phyloP scores from a whole-genome alignment of 1,284 basidiomycete species.

The Ustilago xerochloae region DNA sequence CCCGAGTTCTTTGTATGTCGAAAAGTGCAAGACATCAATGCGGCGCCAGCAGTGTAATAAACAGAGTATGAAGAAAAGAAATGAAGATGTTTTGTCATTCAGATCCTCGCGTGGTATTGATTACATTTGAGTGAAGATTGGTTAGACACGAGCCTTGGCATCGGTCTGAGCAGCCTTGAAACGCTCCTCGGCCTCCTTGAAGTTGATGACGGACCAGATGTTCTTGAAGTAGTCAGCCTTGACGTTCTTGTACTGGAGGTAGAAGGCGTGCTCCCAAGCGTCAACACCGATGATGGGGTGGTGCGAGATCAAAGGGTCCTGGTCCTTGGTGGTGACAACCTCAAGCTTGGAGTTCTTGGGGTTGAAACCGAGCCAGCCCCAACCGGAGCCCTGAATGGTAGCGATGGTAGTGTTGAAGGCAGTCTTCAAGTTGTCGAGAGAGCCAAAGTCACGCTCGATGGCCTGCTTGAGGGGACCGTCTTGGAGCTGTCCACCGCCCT shows the following conservation, averaged over 20 bases:
- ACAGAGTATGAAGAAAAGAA: neutral
- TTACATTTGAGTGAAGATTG: conserved; percentile 7
- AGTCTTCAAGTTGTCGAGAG: conserved; percentile 80
- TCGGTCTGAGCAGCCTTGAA: conserved; percentile 61
- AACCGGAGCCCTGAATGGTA: conserved; percentile 94
- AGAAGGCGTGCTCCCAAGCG: conserved; percentile 86
- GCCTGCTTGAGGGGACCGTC: conserved; percentile 80
- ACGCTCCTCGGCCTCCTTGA: conserved; percentile 67
- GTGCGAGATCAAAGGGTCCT: conserved; percentile 90
- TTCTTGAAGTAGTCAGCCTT: conserved; percentile 66
- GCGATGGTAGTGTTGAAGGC: conserved; percentile 88
- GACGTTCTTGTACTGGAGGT: conserved; percentile 66
- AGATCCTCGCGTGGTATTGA: conserved; percentile 7
- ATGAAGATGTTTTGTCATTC: conserved; percentile 7
- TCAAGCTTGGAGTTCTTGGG: conserved; percentile 77
- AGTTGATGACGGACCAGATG: conserved; percentile 68
- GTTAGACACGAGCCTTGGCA: conserved; percentile 48
- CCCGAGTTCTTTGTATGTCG: conserved; percentile 69
- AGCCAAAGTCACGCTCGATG: conserved; percentile 85
- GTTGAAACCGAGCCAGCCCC: conserved; percentile 83
- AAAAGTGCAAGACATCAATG: conserved; percentile 54
- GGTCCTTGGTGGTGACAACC: conserved; percentile 85
- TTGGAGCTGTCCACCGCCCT: conserved; percentile 74
- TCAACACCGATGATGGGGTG: conserved; percentile 93
- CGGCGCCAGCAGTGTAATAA: conserved; percentile 48